Percentiles rank a stretch among this genome's conserved stretches.
Evolutionary conservation across 805 yeast species (phyloP).

Genomic region (Saccharomycopsis guyanensis): DNA sequence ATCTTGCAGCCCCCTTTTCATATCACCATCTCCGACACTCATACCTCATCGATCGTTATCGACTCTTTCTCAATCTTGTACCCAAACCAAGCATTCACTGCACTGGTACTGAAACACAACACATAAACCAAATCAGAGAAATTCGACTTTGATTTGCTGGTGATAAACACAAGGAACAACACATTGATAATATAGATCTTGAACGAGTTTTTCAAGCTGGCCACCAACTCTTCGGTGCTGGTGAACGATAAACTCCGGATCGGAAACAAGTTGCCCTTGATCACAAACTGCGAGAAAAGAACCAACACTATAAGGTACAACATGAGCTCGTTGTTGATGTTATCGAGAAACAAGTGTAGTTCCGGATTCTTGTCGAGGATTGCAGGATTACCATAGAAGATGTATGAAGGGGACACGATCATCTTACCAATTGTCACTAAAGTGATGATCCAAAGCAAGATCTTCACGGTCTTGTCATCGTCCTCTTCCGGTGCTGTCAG

Average conservation of each 20-base stretch:
- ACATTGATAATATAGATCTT: slow-evolving; percentile 18
- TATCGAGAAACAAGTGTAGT: slow-evolving; percentile 16
- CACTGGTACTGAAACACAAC: slow-evolving; percentile 10
- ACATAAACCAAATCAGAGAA: slow-evolving; percentile 13
- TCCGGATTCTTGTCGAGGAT: slow-evolving; percentile 18
- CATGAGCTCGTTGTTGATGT: slow-evolving; percentile 19
- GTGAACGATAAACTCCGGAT: slow-evolving; percentile 5
- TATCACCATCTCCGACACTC: too few species aligned
- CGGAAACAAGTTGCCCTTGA: slow-evolving; percentile 15
- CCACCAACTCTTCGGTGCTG: slow-evolving; percentile 14
- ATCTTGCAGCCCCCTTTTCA: too few species aligned
- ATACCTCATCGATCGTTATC: too few species aligned
- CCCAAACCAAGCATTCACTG: slow-evolving; percentile 6
- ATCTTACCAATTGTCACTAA: slow-evolving; percentile 20
- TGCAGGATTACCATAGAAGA: slow-evolving; percentile 15
- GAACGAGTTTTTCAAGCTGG: slow-evolving; percentile 16
- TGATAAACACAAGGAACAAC: slow-evolving; percentile 14
- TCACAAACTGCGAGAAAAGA: slow-evolving; percentile 14
- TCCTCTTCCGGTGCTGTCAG: neutral
- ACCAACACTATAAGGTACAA: slow-evolving; percentile 16
- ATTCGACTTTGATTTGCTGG: slow-evolving; percentile 19
- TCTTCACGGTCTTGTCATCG: slow-evolving; percentile 16
- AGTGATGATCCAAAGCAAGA: slow-evolving; percentile 19
- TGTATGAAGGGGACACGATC: slow-evolving; percentile 18
- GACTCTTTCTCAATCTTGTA: neutral